Evolutionary conservation across 805 yeast species (phyloP).

Genomic region (Teunomyces stri): DNA sequence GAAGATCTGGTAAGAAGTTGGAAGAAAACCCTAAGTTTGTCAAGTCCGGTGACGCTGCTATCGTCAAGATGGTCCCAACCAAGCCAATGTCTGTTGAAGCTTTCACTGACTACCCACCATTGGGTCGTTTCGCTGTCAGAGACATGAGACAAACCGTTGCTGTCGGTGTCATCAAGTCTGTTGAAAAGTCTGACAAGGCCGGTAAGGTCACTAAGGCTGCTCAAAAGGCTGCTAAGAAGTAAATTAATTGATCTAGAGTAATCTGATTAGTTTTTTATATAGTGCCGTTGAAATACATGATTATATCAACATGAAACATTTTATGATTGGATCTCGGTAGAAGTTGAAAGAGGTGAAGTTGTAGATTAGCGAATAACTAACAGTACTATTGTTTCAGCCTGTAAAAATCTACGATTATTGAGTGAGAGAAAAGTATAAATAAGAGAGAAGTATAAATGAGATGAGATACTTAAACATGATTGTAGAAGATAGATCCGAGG

Average conservation of each 20-base stretch:
- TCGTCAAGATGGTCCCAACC: constrained; percentile 43
- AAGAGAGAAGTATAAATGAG: too few relatives aligned
- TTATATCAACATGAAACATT: constrained; percentile 1
- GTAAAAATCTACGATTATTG: too few relatives aligned
- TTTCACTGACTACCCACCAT: constrained; percentile 45
- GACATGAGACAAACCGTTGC: constrained; percentile 99
- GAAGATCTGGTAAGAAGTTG: constrained; percentile 51
- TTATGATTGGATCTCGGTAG: not conserved
- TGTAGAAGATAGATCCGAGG: not conserved
- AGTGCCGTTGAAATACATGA: constrained; percentile 3
- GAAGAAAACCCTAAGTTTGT: constrained; percentile 34
- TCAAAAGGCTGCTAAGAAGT: constrained; percentile 74
- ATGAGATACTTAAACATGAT: too few relatives aligned
- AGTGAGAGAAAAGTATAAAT: too few relatives aligned
- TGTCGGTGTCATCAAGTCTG: constrained; percentile 98
- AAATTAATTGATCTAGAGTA: constrained; percentile 23
- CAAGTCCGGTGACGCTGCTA: constrained; percentile 41
- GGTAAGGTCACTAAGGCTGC: constrained; percentile 98
- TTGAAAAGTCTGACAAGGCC: constrained; percentile 81
- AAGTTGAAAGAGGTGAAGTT: too few relatives aligned
- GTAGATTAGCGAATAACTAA: too few relatives aligned
- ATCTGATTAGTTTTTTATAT: constrained; percentile 4
- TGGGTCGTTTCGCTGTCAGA: constrained; percentile 71
- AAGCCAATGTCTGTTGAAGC: constrained; percentile 46
- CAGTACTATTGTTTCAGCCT: too few relatives aligned